phyloP scores from a whole-genome alignment of 192 early-diverging fungal species.

The Umbelopsis sp. region DNA sequence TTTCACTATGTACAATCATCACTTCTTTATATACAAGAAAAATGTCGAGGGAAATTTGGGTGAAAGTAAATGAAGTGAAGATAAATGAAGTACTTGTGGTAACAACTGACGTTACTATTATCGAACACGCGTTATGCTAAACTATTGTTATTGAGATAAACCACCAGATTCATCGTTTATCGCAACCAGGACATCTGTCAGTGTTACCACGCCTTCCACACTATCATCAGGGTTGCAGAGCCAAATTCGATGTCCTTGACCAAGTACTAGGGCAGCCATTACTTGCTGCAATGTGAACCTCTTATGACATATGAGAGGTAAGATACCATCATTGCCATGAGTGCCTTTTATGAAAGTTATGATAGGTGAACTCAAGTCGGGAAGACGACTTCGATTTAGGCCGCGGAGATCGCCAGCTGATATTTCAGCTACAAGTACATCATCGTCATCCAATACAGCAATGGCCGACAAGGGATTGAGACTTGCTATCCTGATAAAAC shows the following conservation, averaged over 20 bases:
- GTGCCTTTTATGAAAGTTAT: conserved; percentile 61
- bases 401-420: conserved; percentile 77
- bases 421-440: conserved; percentile 64
- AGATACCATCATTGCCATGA: conserved; percentile 56
- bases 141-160: background rate
- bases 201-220: conserved; percentile 68
- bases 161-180: background rate
- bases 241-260: conserved; percentile 66
- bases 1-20: background rate
- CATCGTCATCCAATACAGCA: conserved; percentile 62
- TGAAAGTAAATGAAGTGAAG: too few relatives aligned
- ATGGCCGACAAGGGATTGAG: conserved; percentile 55
- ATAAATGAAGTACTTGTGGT: background rate
- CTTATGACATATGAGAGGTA: conserved; percentile 50
- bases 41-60: background rate
- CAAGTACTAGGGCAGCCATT: conserved; percentile 51
- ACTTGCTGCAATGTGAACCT: conserved; percentile 56
- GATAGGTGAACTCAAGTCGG: conserved; percentile 61
- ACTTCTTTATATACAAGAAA: background rate
- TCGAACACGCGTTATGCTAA: too few relatives aligned
- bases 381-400: conserved; percentile 57
- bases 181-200: conserved; percentile 64
- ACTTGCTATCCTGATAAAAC: conserved; percentile 45
- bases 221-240: conserved; percentile 59
- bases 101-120: too few relatives aligned